Percentiles rank a stretch among this genome's conserved stretches.
Conservation (phyloP, 2,329 filamentous ascomycete species). For the Fusarium secorum region DNA sequence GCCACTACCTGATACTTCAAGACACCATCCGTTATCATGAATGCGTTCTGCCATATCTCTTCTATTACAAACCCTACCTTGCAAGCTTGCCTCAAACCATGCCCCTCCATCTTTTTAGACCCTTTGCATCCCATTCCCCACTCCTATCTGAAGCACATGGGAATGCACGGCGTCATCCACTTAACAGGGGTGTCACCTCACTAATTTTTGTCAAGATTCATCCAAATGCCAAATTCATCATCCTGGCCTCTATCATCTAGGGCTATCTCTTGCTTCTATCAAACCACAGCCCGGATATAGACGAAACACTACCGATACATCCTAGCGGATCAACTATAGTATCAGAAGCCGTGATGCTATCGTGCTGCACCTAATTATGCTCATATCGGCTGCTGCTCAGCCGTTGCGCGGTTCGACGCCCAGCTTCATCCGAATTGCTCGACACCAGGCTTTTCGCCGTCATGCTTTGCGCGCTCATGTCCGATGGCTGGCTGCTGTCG, state of each 20-base stretch:
- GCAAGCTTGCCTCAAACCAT: neutral
- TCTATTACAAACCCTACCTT: neutral
- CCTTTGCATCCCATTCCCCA: slow-evolving; percentile 16
- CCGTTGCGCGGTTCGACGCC: slow-evolving; percentile 53
- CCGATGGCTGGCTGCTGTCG: slow-evolving; percentile 55
- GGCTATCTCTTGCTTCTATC: neutral
- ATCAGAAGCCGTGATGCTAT: slow-evolving; percentile 38
- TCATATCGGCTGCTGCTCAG: slow-evolving; percentile 46
- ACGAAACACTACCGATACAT: slow-evolving; percentile 12
- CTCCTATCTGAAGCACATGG: neutral
- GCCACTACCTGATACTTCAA: neutral
- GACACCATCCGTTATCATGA: neutral
- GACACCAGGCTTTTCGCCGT: slow-evolving; percentile 53
- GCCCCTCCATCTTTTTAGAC: slow-evolving; percentile 18
- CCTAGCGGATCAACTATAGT: slow-evolving; percentile 8
- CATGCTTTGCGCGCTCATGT: slow-evolving; percentile 48
- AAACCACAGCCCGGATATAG: neutral
- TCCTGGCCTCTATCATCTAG: slow-evolving; percentile 5
- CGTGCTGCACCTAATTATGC: slow-evolving; percentile 40
- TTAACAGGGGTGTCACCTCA: slow-evolving; percentile 17
- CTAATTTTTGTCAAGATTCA: slow-evolving; percentile 23
- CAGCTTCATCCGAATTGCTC: slow-evolving; percentile 61
- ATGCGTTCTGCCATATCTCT: neutral
- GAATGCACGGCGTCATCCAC: slow-evolving; percentile 33
- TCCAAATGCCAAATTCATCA: slow-evolving; percentile 34